Conservation (phyloP, 2,329 filamentous ascomycete species). For the Aspergillus neoniger region DNA sequence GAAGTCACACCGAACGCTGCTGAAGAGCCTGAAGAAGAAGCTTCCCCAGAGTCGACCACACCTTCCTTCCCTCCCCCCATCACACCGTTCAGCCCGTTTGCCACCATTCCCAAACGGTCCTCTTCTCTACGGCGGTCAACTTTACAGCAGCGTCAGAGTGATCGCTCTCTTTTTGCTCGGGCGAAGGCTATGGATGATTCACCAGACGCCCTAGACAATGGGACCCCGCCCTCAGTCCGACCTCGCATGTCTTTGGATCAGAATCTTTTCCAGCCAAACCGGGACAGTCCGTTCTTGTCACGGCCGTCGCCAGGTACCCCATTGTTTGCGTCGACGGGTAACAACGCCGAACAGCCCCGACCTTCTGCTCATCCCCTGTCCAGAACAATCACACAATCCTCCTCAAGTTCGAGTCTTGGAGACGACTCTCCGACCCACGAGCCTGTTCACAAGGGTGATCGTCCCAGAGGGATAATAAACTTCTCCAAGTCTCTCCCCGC, state of each 20-base stretch:
- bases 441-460: conserved; percentile 57
- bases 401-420: conserved; percentile 73
- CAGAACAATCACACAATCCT: conserved; percentile 81
- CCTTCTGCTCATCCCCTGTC: conserved; percentile 75
- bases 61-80: conserved; percentile 32
- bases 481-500: conserved; percentile 78
- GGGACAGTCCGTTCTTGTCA: conserved; percentile 68
- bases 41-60: conserved; percentile 29
- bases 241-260: conserved; percentile 79
- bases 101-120: conserved; percentile 65
- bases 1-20: conserved; percentile 30
- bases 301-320: conserved; percentile 56
- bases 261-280: conserved; percentile 63
- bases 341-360: conserved; percentile 42
- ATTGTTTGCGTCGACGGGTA: conserved; percentile 35
- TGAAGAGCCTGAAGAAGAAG: conserved; percentile 32
- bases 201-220: conserved; percentile 58
- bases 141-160: conserved; percentile 76
- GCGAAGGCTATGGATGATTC: conserved; percentile 35
- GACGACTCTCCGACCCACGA: conserved; percentile 72
- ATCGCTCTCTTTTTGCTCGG: conserved; percentile 59
- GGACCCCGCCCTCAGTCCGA: conserved; percentile 58
- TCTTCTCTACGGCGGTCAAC: conserved; percentile 84
- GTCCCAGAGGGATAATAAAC: conserved; percentile 54
- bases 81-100: conserved; percentile 51